Evolutionary conservation across 2,329 filamentous ascomycete species (phyloP).

Genomic region (Pyrenochaeta sp.): DNA sequence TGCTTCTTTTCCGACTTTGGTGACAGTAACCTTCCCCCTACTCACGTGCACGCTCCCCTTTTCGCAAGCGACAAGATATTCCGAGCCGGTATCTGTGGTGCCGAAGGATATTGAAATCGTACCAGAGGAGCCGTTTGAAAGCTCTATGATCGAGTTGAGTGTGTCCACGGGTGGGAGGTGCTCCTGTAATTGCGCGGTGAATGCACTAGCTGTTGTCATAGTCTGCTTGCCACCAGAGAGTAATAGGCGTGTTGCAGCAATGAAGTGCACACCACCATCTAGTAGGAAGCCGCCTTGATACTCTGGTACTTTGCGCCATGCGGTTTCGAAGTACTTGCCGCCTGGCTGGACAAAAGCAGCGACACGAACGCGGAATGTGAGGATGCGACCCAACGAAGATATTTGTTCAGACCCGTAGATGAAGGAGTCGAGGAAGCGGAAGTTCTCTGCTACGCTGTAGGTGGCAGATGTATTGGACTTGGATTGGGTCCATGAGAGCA

Average conservation of each 20-base stretch:
- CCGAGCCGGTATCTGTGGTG: conserved; percentile 62
- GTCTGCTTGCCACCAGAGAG: conserved; percentile 57
- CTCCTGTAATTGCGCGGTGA: conserved; percentile 62
- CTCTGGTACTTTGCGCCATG: conserved; percentile 72
- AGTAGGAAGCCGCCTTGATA: conserved; percentile 81
- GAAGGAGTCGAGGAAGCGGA: conserved; percentile 68
- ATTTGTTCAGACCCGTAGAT: conserved; percentile 60
- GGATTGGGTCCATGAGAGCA: conserved; percentile 57
- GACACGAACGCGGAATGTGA: conserved; percentile 62
- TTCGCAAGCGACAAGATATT: conserved; percentile 67
- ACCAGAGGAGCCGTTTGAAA: conserved; percentile 64
- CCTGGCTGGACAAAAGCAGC: conserved; percentile 57
- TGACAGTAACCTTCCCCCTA: conserved; percentile 51
- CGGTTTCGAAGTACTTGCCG: conserved; percentile 64
- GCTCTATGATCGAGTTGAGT: conserved; percentile 66
- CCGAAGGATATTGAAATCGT: conserved; percentile 67
- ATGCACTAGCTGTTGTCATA: conserved; percentile 61
- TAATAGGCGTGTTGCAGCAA: conserved; percentile 69
- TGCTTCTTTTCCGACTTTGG: conserved; percentile 31
- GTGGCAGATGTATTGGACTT: conserved; percentile 53
- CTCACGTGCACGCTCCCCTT: conserved; percentile 62
- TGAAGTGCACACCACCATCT: conserved; percentile 77
- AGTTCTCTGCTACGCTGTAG: conserved; percentile 72
- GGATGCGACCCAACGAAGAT: conserved; percentile 62
- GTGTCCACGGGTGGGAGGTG: conserved; percentile 73